These are phyloP conservation scores for Chondrus crispus DNA, from an alignment of 23 red algal genomes.

Conservation along the genomic window DNA sequence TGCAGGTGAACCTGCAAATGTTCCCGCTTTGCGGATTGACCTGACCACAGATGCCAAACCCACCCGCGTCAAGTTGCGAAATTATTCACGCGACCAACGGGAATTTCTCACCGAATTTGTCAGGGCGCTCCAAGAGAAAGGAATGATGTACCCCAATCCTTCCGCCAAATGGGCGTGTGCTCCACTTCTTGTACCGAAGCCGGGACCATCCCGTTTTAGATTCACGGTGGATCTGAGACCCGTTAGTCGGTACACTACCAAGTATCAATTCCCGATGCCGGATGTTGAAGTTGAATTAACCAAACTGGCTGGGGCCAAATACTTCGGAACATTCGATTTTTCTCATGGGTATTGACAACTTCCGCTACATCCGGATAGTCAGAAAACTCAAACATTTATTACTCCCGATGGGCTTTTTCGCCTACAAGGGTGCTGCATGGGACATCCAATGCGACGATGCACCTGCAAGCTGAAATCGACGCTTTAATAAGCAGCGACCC, in stretches of 20 bases:
- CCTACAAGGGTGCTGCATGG: slow-evolving; percentile 16
- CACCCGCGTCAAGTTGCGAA: neutral
- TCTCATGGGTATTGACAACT: slow-evolving; percentile 18
- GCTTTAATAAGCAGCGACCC: neutral
- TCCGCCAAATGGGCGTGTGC: slow-evolving; percentile 3
- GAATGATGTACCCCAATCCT: slow-evolving; percentile 6
- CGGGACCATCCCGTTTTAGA: neutral
- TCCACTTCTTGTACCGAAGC: slow-evolving; percentile 9
- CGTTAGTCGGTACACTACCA: neutral
- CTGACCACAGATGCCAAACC: neutral
- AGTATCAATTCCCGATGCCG: neutral
- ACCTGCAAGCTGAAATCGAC: neutral
- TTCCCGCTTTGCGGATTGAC: neutral
- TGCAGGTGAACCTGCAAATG: neutral
- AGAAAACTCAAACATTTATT: neutral
- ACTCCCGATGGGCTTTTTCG: slow-evolving; percentile 2
- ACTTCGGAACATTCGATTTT: neutral
- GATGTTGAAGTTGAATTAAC: neutral
- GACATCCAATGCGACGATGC: neutral
- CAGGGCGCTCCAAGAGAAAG: neutral
- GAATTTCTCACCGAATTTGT: neutral
- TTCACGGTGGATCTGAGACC: slow-evolving; percentile 7
- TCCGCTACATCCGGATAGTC: neutral
- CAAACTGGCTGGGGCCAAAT: neutral
- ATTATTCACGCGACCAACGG: neutral